Base-by-base conservation (phyloP, 345 rosid genomes). In the Xanthoceras sorbifolium region DNA sequence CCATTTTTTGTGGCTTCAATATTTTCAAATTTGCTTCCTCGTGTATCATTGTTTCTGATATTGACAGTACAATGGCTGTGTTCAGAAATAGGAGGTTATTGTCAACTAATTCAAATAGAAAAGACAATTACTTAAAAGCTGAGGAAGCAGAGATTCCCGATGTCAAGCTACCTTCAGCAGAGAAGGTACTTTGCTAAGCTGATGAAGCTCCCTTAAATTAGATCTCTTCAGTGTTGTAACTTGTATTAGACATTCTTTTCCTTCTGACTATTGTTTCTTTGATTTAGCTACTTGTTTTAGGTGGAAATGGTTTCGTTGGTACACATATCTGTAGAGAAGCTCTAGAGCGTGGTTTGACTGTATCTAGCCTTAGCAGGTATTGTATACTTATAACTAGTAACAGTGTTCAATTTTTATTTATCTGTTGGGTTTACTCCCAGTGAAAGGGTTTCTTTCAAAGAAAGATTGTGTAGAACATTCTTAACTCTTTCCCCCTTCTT, bases 231-330 rank as follows among this genome's bases (percentile, higher is more conserved):
- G 48, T 42, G 34, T 42, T 42, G 3, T 10, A 42, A 10, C 15
- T 64, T 34, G 18, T 36, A 15, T 38, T 67, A 1, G 29, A 57
- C 9, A 50, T 61, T 62, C 12, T 34, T 73, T 44, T 69, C 25
- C 64, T 52, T 9, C 62, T 70, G 62, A 69, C 59, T 1, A 23
- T 34, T 26, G 32, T 2, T 36, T 73, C 44, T 67, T 73, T 75
- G 42, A 26, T 64, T 74, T 73, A 85, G 87, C 55, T 85, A 23
- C 87, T 82, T 67, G 80, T 85, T 32, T 78, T 85, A 14, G 85
- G 87, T 61, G 87, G 85, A 76, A 85, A 72, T 52, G 85, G 85
- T 6, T 85, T 76, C 77, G 87, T 85, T 72, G 87, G 87, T 75
- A 77, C 84, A 28, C 87, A 85, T 59, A 48, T 85, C 46, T 82